Percentiles rank a stretch among this genome's conserved stretches.
phyloP scores from a whole-genome alignment of 495 filamentous ascomycete species.

The Darksidea phi region DNA sequence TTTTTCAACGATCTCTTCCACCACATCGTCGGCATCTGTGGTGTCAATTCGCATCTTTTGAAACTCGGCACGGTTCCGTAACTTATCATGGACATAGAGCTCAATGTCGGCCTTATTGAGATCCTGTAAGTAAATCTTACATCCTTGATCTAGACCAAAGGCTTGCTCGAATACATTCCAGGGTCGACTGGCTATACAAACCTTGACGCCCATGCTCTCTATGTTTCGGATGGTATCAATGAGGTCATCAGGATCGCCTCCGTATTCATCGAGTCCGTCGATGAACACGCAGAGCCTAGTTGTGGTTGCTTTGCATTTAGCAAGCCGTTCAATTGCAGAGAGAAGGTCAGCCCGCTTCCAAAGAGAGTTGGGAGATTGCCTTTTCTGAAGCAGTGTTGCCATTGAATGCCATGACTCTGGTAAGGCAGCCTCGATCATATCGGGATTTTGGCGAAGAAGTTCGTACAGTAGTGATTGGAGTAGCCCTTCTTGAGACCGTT shows the following conservation, averaged over 20 bases:
- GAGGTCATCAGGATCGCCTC: slow-evolving; percentile 38
- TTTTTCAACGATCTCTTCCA: slow-evolving; percentile 29
- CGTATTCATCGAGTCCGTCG: slow-evolving; percentile 52
- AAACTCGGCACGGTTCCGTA: neutral
- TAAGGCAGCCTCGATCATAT: slow-evolving; percentile 36
- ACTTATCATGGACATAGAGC: slow-evolving; percentile 13
- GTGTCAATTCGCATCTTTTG: neutral
- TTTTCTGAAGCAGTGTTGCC: neutral
- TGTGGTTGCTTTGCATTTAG: too few species aligned
- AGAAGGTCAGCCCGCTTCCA: too few species aligned
- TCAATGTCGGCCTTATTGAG: slow-evolving; percentile 17
- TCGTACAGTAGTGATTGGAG: slow-evolving; percentile 48
- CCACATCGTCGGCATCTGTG: neutral
- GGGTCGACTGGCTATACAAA: slow-evolving; percentile 54
- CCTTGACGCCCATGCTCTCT: slow-evolving; percentile 41
- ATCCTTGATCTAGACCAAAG: slow-evolving; percentile 30
- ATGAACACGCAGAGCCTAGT: slow-evolving; percentile 50
- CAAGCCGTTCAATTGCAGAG: too few species aligned
- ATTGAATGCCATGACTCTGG: neutral
- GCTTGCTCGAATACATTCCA: slow-evolving; percentile 49
- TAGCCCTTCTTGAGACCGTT: slow-evolving; percentile 49
- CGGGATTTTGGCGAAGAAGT: slow-evolving; percentile 41
- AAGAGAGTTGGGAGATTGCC: neutral
- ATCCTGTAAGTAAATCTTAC: slow-evolving; percentile 18
- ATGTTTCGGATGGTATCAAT: slow-evolving; percentile 31